These are phyloP conservation scores for sunflower (Helianthus annuus) DNA, from an alignment of 129 eudicot genomes.

Conservation along the genomic window DNA sequence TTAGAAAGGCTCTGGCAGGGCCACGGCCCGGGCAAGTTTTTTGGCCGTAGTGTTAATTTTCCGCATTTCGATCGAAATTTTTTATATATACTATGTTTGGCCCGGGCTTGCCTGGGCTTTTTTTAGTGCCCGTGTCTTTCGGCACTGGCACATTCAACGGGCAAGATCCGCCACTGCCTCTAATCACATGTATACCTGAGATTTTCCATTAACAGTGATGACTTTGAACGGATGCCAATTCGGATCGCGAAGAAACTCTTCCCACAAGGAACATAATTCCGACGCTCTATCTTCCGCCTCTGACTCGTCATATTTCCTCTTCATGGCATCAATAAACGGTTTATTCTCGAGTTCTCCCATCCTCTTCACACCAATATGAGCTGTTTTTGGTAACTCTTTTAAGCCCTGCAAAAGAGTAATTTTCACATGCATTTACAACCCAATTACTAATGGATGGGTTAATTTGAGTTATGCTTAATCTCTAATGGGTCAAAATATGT, in stretches of 20 bases:
- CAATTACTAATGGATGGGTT: not conserved
- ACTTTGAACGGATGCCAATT: constrained; percentile 87
- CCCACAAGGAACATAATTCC: constrained; percentile 55
- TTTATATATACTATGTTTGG: too few species aligned
- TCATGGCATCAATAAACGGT: constrained; percentile 45
- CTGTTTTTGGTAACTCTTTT: constrained; percentile 22
- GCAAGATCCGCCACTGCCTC: too few species aligned
- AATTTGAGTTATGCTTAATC: not conserved
- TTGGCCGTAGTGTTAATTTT: too few species aligned
- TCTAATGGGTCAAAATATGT: not conserved
- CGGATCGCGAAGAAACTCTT: constrained; percentile 57
- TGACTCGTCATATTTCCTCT: constrained; percentile 39
- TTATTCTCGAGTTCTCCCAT: constrained; percentile 70
- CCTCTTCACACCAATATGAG: constrained; percentile 59
- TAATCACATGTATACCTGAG: constrained; percentile 46
- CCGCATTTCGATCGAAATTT: too few species aligned
- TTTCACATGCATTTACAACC: constrained; percentile 13
- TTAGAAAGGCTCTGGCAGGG: too few species aligned
- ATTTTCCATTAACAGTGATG: constrained; percentile 40
- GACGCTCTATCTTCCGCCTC: constrained; percentile 50
- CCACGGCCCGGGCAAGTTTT: too few species aligned
- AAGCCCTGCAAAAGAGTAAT: constrained; percentile 24
- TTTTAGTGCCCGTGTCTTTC: too few species aligned
- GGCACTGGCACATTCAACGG: too few species aligned
- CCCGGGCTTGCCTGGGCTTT: too few species aligned